Conservation (phyloP, 2,329 filamentous ascomycete species). For the Chrysoporthe puriensis region DNA sequence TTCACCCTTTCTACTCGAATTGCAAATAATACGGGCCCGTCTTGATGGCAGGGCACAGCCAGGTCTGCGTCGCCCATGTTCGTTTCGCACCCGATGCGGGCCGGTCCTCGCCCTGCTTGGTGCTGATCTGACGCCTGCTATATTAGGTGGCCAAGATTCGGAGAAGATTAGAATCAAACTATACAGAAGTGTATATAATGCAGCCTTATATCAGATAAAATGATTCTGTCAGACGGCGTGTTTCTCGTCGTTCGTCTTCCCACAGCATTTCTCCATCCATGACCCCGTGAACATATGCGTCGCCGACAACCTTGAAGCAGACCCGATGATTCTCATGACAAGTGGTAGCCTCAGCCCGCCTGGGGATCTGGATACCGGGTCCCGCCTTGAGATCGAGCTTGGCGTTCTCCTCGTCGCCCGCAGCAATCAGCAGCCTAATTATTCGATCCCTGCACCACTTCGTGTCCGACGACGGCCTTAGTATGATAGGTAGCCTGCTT, state of each 20-base stretch:
- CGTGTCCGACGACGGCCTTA: neutral
- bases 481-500: neutral
- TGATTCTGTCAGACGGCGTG: neutral
- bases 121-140: too few species aligned
- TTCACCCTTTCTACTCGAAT: too few species aligned
- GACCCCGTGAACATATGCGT: slow-evolving; percentile 6
- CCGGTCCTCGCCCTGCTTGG: too few species aligned
- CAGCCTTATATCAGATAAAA: neutral
- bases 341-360: neutral
- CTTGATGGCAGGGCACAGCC: too few species aligned
- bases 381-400: neutral
- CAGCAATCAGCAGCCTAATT: slow-evolving; percentile 5
- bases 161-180: too few species aligned
- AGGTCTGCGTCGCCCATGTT: too few species aligned
- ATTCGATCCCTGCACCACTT: neutral
- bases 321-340: neutral
- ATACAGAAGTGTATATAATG: too few species aligned
- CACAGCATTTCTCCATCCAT: slow-evolving; percentile 12
- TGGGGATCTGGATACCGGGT: neutral
- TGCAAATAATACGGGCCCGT: too few species aligned
- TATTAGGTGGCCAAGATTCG: too few species aligned
- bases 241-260: slow-evolving; percentile 8
- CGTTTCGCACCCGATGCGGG: too few species aligned
- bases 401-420: neutral
- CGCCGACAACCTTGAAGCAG: slow-evolving; percentile 11